Conservation (phyloP, 2,329 filamentous ascomycete species). For the Aspergillus quadricinctus region DNA sequence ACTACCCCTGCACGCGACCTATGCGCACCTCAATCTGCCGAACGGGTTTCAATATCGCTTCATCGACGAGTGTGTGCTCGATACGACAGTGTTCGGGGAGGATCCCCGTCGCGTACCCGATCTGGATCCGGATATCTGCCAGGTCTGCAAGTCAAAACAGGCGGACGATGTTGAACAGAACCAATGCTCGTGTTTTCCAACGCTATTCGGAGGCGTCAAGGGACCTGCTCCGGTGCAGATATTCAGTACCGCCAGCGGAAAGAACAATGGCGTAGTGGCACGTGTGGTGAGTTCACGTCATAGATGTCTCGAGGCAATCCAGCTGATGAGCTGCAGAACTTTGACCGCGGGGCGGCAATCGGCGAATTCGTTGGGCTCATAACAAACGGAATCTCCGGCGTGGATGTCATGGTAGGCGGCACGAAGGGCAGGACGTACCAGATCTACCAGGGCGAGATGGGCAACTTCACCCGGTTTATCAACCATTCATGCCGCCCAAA, state of each 20-base stretch:
- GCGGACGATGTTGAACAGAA: constrained; percentile 49
- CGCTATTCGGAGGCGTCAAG: constrained; percentile 46
- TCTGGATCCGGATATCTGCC: constrained; percentile 37
- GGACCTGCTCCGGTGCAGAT: constrained; percentile 47
- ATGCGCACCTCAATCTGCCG: constrained; percentile 15
- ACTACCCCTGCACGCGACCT: constrained; percentile 16
- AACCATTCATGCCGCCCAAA: constrained; percentile 58
- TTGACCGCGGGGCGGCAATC: constrained; percentile 50
- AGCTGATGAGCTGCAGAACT: constrained; percentile 31
- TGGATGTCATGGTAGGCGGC: constrained; percentile 53
- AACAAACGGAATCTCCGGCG: constrained; percentile 48
- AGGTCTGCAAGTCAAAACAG: constrained; percentile 46
- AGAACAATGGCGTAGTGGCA: constrained; percentile 50
- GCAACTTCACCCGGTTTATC: constrained; percentile 57
- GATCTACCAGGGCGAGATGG: constrained; percentile 53
- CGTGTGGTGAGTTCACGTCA: constrained; percentile 15
- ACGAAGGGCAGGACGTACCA: constrained; percentile 44
- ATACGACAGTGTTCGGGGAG: constrained; percentile 47
- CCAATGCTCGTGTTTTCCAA: constrained; percentile 51
- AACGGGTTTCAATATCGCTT: constrained; percentile 20
- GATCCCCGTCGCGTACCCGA: constrained; percentile 46
- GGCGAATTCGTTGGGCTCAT: constrained; percentile 55
- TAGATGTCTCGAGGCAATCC: too few relatives aligned
- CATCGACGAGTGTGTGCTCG: constrained; percentile 46
- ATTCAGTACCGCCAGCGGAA: constrained; percentile 49